These are phyloP conservation scores for Solanum etuberosum DNA, from an alignment of 257 asterid genomes.

Conservation along the genomic window DNA sequence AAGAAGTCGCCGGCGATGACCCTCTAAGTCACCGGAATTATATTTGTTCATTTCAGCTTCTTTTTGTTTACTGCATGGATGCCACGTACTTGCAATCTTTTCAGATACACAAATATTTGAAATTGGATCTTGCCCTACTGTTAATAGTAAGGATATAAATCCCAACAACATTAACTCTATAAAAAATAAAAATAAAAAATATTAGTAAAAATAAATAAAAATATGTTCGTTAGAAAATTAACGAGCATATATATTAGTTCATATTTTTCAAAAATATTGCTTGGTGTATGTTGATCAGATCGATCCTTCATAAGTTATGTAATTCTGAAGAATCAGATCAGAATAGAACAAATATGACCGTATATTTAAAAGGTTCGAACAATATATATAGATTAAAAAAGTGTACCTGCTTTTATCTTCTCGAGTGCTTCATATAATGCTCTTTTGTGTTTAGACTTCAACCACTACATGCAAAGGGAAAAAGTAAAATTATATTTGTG, in stretches of 20 bases:
- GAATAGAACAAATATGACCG: not conserved
- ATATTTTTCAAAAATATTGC: not conserved
- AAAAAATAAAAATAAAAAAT: not conserved
- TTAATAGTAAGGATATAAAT: slow-evolving; percentile 73
- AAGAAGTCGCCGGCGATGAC: slow-evolving; percentile 51
- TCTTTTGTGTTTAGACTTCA: slow-evolving; percentile 47
- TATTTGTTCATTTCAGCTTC: slow-evolving; percentile 9
- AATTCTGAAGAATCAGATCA: not conserved
- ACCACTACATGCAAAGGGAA: slow-evolving; percentile 49
- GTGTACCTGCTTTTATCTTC: slow-evolving; percentile 69
- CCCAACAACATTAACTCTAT: slow-evolving; percentile 89
- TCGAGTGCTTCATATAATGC: slow-evolving; percentile 77
- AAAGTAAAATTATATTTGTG: not conserved
- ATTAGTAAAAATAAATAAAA: no score
- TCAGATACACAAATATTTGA: slow-evolving; percentile 57
- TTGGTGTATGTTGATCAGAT: not conserved
- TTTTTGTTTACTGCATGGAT: slow-evolving; percentile 53
- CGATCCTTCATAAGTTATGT: not conserved
- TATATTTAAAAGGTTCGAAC: not conserved
- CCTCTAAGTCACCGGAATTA: slow-evolving; percentile 1
- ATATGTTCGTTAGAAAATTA: not conserved
- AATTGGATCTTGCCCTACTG: slow-evolving; percentile 51
- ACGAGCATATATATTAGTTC: not conserved
- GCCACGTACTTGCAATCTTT: slow-evolving; percentile 55
- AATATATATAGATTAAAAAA: no score